Percentiles rank a stretch among this genome's conserved stretches.
Conservation (phyloP, 208 protist species). For the Leishmania lainsoni region DNA sequence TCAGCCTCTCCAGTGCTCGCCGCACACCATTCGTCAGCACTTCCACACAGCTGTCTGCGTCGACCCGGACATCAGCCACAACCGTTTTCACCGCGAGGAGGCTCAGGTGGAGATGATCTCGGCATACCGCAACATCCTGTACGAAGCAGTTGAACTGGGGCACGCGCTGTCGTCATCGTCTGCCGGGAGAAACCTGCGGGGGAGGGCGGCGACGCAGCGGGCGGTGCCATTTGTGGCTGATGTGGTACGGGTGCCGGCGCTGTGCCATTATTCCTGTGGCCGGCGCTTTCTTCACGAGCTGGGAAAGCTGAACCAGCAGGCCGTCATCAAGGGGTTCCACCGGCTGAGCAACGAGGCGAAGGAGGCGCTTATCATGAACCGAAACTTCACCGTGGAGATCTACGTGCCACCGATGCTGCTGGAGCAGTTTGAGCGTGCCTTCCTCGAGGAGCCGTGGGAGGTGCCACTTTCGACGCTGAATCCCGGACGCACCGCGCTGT, state of each 20-base stretch:
- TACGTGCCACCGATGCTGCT: constrained; percentile 71
- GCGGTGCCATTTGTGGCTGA: constrained; percentile 37
- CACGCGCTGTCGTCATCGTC: background rate
- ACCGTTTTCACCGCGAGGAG: constrained; percentile 76
- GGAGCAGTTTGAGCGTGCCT: constrained; percentile 65
- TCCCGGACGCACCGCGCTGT: constrained; percentile 71
- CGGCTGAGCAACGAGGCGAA: constrained; percentile 75
- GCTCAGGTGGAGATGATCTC: constrained; percentile 90
- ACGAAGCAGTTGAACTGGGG: constrained; percentile 70
- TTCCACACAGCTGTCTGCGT: constrained; percentile 55
- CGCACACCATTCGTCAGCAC: constrained; percentile 25
- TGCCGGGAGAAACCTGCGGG: constrained; percentile 3
- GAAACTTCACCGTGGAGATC: constrained; percentile 72
- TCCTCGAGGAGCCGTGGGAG: constrained; percentile 83
- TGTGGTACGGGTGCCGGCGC: constrained; percentile 73
- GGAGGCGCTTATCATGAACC: constrained; percentile 68
- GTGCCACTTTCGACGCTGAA: constrained; percentile 63
- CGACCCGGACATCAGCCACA: constrained; percentile 70
- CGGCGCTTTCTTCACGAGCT: constrained; percentile 58
- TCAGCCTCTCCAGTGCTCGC: background rate
- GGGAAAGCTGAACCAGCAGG: constrained; percentile 85
- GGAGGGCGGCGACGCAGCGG: constrained; percentile 1
- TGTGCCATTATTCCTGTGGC: constrained; percentile 60
- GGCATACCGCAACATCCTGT: constrained; percentile 86
- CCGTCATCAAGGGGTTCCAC: constrained; percentile 88